These are phyloP conservation scores for Trichosporon asahii DNA, from an alignment of 1,284 basidiomycete species.

Conservation along the genomic window DNA sequence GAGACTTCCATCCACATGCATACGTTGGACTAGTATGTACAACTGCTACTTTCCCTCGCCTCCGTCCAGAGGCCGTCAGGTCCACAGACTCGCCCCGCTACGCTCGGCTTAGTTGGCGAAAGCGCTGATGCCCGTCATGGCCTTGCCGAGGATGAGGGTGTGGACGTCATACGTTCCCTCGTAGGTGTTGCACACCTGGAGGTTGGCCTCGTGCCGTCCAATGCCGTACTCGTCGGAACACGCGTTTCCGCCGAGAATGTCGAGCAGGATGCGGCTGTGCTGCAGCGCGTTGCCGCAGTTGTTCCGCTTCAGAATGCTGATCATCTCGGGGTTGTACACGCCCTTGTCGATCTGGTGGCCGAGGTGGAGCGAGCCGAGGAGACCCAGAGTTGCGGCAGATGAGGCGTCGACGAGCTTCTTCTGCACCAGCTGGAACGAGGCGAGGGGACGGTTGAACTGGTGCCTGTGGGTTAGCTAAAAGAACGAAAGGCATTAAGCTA, in stretches of 20 bases:
- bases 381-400: conserved; percentile 74
- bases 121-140: conserved; percentile 68
- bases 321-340: conserved; percentile 80
- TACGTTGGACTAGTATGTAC: neutral
- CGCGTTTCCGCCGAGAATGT: conserved; percentile 88
- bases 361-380: conserved; percentile 72
- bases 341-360: conserved; percentile 83
- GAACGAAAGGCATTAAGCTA: too few relatives aligned
- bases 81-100: neutral
- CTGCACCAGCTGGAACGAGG: conserved; percentile 92
- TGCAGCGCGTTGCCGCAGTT: conserved; percentile 89
- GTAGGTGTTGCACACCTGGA: conserved; percentile 90
- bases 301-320: conserved; percentile 91
- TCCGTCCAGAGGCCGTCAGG: too few relatives aligned
- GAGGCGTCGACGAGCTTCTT: conserved; percentile 94
- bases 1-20: neutral
- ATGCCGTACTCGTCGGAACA: conserved; percentile 85
- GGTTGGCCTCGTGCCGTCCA: conserved; percentile 81
- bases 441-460: conserved; percentile 85
- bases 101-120: conserved; percentile 20
- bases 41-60: neutral
- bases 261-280: conserved; percentile 74
- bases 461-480: neutral
- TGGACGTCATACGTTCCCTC: conserved; percentile 60
- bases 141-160: conserved; percentile 74